A percentile compares a stretch with the other conserved stretches of the same genome.
Evolutionary conservation across 2,329 filamentous ascomycete genomes (phyloP).

Genomic region (Trematosphaeria pertusa): DNA sequence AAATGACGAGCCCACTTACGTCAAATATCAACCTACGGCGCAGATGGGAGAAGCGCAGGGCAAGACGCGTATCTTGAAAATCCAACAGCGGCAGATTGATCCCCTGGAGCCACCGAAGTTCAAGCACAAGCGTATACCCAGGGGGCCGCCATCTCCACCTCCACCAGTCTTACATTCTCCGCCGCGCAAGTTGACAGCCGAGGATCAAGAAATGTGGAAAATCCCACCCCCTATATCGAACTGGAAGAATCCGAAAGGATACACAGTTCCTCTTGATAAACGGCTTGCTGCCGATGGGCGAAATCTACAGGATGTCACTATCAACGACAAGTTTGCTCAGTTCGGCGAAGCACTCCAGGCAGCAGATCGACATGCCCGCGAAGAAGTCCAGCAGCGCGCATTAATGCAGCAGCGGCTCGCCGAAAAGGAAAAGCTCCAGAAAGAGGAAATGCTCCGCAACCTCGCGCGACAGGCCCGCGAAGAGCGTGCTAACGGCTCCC

Average conservation of each 20-base stretch:
- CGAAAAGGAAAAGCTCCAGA: slow-evolving; percentile 94
- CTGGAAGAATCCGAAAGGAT: slow-evolving; percentile 99
- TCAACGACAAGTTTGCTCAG: slow-evolving; percentile 98
- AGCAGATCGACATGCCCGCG: slow-evolving; percentile 90
- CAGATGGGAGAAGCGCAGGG: slow-evolving; percentile 90
- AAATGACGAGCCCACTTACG: slow-evolving; percentile 86
- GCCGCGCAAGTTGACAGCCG: slow-evolving; percentile 90
- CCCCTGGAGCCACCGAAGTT: slow-evolving; percentile 98
- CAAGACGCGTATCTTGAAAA: slow-evolving; percentile 98
- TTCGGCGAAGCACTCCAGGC: slow-evolving; percentile 95
- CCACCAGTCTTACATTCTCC: slow-evolving; percentile 95
- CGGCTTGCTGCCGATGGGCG: slow-evolving; percentile 91
- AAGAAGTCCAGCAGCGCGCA: slow-evolving; percentile 91
- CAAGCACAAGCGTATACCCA: slow-evolving; percentile 97
- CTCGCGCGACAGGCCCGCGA: slow-evolving; percentile 92
- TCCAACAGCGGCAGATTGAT: slow-evolving; percentile 91
- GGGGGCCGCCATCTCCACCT: slow-evolving; percentile 89
- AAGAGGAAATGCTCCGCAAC: slow-evolving; percentile 88
- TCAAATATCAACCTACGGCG: slow-evolving; percentile 92
- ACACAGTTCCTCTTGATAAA: slow-evolving; percentile 95
- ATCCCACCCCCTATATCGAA: slow-evolving; percentile 91
- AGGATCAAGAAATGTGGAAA: slow-evolving; percentile 96
- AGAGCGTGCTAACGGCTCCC: slow-evolving; percentile 67
- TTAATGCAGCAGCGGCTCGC: slow-evolving; percentile 95
- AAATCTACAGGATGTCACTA: slow-evolving; percentile 89